phyloP scores from a whole-genome alignment of 1,139 yeast genomes.

The Suhomyces wounanorum region DNA sequence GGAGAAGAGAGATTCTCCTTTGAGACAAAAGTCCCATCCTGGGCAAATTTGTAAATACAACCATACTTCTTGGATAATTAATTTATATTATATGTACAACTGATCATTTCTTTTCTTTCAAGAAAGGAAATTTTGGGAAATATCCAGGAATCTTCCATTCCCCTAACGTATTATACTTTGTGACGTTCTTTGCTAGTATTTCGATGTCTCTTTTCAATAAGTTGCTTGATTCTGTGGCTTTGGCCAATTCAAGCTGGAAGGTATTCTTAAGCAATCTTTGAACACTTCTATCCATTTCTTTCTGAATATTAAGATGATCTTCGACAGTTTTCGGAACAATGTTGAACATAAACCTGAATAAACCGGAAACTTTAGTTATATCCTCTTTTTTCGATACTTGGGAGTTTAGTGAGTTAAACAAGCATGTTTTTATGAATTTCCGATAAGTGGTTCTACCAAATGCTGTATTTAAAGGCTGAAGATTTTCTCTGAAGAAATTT shows the following conservation, averaged over 20 bases:
- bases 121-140: slow-evolving; percentile 28
- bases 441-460: slow-evolving; percentile 33
- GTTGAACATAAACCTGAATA: slow-evolving; percentile 18
- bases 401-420: slow-evolving; percentile 25
- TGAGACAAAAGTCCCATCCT: slow-evolving; percentile 39
- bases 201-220: slow-evolving; percentile 60
- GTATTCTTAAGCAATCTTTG: slow-evolving; percentile 25
- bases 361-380: slow-evolving; percentile 31
- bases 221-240: slow-evolving; percentile 70
- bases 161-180: slow-evolving; percentile 9
- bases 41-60: slow-evolving; percentile 27
- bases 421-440: slow-evolving; percentile 26
- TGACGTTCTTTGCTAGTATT: slow-evolving; percentile 43
- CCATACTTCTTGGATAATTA: no score
- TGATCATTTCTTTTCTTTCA: not conserved
- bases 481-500: slow-evolving; percentile 27
- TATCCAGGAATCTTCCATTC: slow-evolving; percentile 16
- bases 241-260: slow-evolving; percentile 40
- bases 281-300: slow-evolving; percentile 32
- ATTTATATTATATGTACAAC: not conserved
- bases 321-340: slow-evolving; percentile 20
- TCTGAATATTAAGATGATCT: slow-evolving; percentile 32
- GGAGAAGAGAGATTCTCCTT: slow-evolving; percentile 27
- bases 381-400: slow-evolving; percentile 16
- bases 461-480: slow-evolving; percentile 38